Percentiles rank a stretch among this genome's conserved stretches.
phyloP scores from a whole-genome alignment of 78 protist genomes.

The Dictyostelium discoideum region DNA sequence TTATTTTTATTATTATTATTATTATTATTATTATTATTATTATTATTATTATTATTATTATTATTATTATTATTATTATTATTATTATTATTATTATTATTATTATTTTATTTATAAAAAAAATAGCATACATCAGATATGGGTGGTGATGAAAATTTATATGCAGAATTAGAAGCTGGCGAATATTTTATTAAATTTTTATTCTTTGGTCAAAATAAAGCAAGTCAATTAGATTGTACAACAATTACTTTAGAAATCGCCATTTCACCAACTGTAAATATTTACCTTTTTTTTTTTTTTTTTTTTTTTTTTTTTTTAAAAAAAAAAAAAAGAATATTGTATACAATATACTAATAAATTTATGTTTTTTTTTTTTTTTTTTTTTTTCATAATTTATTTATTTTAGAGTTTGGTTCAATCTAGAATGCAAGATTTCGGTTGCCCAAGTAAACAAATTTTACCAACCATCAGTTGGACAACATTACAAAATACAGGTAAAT shows the following conservation, averaged over 20 bases:
- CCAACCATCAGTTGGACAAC: background rate
- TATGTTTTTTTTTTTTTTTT: background rate
- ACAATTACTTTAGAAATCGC: slow-evolving; percentile 45
- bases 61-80: background rate
- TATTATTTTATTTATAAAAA: background rate
- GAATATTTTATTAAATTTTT: slow-evolving; percentile 18
- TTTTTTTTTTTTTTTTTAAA: too few species aligned
- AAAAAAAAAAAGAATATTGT: too few species aligned
- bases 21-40: background rate
- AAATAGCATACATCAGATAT: slow-evolving; percentile 49
- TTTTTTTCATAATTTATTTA: background rate
- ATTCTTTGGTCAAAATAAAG: slow-evolving; percentile 35
- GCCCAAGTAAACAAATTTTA: slow-evolving; percentile 11
- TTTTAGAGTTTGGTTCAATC: background rate
- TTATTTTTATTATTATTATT: background rate
- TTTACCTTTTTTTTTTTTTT: background rate
- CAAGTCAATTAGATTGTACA: slow-evolving; percentile 24
- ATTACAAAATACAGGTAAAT: background rate
- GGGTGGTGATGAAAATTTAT: slow-evolving; percentile 51
- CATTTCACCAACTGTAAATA: slow-evolving; percentile 40
- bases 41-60: background rate
- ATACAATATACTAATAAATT: background rate
- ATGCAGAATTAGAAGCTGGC: slow-evolving; percentile 20
- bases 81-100: background rate
- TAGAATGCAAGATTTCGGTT: background rate